Percentiles rank a stretch among this genome's conserved stretches.
These are phyloP conservation scores for Termitomyces eurrhizus DNA, from an alignment of 768 basidiomycete genomes.

Conservation along the genomic window DNA sequence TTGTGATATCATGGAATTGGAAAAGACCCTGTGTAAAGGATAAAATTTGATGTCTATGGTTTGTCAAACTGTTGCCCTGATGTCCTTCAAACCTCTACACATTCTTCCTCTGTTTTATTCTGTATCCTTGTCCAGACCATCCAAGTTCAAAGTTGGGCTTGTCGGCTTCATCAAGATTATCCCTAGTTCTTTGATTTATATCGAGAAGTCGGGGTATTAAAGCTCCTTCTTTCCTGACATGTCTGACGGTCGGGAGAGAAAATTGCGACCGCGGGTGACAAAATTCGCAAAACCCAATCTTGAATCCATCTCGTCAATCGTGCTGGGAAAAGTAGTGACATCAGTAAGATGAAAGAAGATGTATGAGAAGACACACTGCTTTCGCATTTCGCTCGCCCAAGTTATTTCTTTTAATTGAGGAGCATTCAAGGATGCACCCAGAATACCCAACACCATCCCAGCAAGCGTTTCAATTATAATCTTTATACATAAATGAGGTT, in stretches of 20 bases:
- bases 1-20: background rate
- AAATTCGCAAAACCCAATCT: slow-evolving; percentile 60
- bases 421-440: slow-evolving; percentile 71
- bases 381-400: slow-evolving; percentile 88
- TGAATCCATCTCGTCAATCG: slow-evolving; percentile 75
- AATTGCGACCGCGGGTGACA: slow-evolving; percentile 51
- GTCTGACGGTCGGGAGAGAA: slow-evolving; percentile 26
- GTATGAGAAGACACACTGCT: slow-evolving; percentile 47
- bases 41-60: background rate
- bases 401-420: slow-evolving; percentile 75
- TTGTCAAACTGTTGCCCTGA: background rate
- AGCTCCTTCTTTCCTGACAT: background rate
- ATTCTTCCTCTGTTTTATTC: background rate
- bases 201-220: background rate
- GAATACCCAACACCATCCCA: slow-evolving; percentile 60
- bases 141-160: background rate
- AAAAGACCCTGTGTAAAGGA: background rate
- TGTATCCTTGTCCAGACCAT: slow-evolving; percentile 1
- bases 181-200: background rate
- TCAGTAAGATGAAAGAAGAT: slow-evolving; percentile 5
- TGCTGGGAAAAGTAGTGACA: slow-evolving; percentile 33
- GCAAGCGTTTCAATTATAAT: slow-evolving; percentile 63
- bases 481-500: slow-evolving; percentile 30
- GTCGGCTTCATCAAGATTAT: background rate
- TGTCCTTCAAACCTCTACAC: background rate